Evolutionary conservation across 768 basidiomycete species (phyloP), one percentile per base, ranked within the genome.

Genomic region (Rhodotorula sphaerocarpa): DNA sequence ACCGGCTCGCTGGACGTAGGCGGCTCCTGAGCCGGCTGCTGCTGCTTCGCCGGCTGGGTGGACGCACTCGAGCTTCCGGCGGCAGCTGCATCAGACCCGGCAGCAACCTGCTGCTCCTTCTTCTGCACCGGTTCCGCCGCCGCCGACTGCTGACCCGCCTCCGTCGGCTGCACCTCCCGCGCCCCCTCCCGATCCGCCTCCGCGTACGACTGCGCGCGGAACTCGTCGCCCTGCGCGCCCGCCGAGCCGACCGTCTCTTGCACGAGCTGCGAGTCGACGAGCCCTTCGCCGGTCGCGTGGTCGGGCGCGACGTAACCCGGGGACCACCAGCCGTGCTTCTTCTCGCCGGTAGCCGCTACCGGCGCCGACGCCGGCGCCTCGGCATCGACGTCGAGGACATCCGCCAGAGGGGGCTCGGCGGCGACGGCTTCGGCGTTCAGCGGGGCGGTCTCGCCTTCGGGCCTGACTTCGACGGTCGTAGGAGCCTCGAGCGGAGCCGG

Each of bases 141-240:
- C n/a, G 39, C 57, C 20, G 21, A 41, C 57, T 50, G 57, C 57
- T 28, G 47, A 12, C 36, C 27, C 2, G 56, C 34, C 4, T 6
- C 3, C 31, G 30, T 11, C 18, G 1, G 18, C 39, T 20, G 9
- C 12, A 21, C 39, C 41, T 34, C 30, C 16, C 11, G 2, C 3
- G 5, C 42, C 31, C 57, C 57, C 48, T 50, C 42, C 11, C 5
- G 3, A 31, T 58, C 57, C 23, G 31, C 57, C 28, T 18, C 1
- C 23, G 23, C 4, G 30, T 43, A 34, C 16, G 30, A 10, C 42
- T 33, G 27, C 23, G 42, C 41, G 31, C 25, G 42, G 57, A 58
- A 58, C 57, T 58, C 57, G 57, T 58, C 57, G 28, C 57, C 57
- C 23, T 58, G 57, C 31, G 57, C 57, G 14, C 57, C 57, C 30